Conservation (phyloP, 2,329 filamentous ascomycete species). For the Neonectria hederae region DNA sequence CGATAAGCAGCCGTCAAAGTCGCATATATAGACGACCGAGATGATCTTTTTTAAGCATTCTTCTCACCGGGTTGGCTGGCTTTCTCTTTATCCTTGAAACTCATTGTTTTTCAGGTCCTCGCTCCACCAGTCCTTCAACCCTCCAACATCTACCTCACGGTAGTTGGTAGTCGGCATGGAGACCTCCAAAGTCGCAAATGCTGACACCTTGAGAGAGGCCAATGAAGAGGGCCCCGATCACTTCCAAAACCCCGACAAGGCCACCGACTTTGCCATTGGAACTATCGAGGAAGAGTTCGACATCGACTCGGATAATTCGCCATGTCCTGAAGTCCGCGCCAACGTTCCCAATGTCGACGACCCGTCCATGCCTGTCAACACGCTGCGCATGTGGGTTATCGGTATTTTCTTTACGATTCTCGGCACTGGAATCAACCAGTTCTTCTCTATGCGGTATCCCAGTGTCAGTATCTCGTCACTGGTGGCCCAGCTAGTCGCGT, state of each 20-base stretch:
- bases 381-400: constrained; percentile 55
- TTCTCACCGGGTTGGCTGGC: not conserved
- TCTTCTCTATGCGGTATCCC: constrained; percentile 58
- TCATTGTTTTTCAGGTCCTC: too few relatives aligned
- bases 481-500: constrained; percentile 56
- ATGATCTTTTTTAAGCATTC: not conserved
- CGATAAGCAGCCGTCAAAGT: not conserved
- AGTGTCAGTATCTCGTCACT: constrained; percentile 56
- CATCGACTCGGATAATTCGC: constrained; percentile 29
- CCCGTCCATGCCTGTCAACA: constrained; percentile 39
- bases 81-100: not conserved
- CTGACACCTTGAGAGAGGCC: constrained; percentile 3
- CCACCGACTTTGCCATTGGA: constrained; percentile 22
- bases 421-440: constrained; percentile 58
- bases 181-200: not conserved
- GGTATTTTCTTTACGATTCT: constrained; percentile 56
- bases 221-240: constrained; percentile 16
- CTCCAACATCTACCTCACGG: not conserved
- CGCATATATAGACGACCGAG: not conserved
- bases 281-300: constrained; percentile 23
- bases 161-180: not conserved
- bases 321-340: constrained; percentile 21
- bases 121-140: not conserved
- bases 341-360: constrained; percentile 22
- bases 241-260: constrained; percentile 24